phyloP scores from a whole-genome alignment of 345 rosid species.

The Lepidium africanum region DNA sequence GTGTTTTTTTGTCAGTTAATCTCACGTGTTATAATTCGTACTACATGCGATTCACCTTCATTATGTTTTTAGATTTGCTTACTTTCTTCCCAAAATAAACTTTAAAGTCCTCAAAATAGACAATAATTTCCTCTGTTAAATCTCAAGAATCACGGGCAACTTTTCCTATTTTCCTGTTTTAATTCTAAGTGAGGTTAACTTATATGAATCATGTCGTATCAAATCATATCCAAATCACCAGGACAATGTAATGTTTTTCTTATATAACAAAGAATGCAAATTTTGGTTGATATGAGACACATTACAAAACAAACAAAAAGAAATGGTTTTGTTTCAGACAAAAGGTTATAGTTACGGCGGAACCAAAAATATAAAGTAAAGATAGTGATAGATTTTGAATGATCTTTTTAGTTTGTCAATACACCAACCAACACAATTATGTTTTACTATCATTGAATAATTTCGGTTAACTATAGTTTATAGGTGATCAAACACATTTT shows the following conservation, averaged over 20 bases:
- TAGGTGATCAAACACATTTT: background rate
- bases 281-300: background rate
- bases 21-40: background rate
- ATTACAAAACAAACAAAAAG: background rate
- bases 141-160: background rate
- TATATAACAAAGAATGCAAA: background rate
- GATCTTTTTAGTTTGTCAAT: background rate
- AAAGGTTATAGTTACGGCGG: conserved; percentile 1
- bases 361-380: conserved; percentile 2
- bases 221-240: conserved; percentile 1
- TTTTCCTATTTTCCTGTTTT: background rate
- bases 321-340: background rate
- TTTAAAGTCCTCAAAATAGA: background rate
- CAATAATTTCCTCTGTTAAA: background rate
- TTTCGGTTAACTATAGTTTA: background rate
- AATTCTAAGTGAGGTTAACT: background rate
- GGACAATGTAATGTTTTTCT: background rate
- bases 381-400: background rate
- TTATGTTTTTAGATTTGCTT: background rate
- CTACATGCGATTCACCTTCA: background rate
- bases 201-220: background rate
- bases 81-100: background rate
- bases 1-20: background rate
- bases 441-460: background rate
- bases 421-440: conserved; percentile 14